These are phyloP conservation scores for Fusarium sp. DNA, from an alignment of 2,329 filamentous ascomycete genomes.

Conservation along the genomic window DNA sequence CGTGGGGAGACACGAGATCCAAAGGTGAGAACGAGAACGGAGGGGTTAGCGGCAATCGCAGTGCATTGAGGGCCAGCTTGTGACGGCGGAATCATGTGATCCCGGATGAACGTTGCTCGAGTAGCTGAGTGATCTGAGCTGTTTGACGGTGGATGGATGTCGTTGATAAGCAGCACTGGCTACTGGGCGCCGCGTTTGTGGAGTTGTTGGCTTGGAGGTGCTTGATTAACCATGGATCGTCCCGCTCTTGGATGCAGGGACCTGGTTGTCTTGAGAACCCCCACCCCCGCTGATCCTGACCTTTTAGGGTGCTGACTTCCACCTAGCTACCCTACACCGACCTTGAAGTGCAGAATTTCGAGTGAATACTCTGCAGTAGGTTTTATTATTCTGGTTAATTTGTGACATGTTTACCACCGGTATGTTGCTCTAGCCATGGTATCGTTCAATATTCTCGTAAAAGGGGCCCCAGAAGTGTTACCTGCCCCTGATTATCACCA, in stretches of 20 bases:
- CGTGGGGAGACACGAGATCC: neutral
- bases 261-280: neutral
- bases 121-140: neutral
- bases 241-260: slow-evolving; percentile 6
- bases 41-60: slow-evolving; percentile 20
- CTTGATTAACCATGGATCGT: neutral
- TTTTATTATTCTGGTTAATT: neutral
- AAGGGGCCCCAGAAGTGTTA: neutral
- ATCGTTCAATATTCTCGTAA: no score
- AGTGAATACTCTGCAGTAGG: neutral
- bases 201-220: slow-evolving; percentile 3
- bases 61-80: slow-evolving; percentile 21
- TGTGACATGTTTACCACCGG: neutral
- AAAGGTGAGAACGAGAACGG: neutral
- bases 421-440: neutral
- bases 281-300: slow-evolving; percentile 2
- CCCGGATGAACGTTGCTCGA: neutral
- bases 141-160: neutral
- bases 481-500: neutral
- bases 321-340: neutral
- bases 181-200: slow-evolving; percentile 10
- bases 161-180: slow-evolving; percentile 17
- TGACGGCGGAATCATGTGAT: neutral
- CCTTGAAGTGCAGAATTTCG: neutral
- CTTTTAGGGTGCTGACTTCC: neutral